phyloP scores from a whole-genome alignment of 1,284 basidiomycete species.

The Microbotryum scabiosae region DNA sequence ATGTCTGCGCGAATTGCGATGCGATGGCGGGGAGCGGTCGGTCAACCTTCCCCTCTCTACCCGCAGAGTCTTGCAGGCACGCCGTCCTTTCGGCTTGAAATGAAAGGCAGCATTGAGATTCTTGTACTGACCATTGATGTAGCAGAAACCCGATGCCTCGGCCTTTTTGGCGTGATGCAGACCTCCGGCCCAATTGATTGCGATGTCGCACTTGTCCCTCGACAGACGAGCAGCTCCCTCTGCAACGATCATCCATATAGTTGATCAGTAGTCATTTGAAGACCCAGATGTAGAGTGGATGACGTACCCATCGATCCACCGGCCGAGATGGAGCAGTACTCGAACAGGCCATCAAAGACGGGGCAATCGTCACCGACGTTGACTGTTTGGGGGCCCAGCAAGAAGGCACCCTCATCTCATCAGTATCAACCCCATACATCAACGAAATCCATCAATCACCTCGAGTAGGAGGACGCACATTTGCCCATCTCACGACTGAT shows the following conservation, averaged over 20 bases:
- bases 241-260: slow-evolving; percentile 36
- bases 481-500: slow-evolving; percentile 73
- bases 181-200: slow-evolving; percentile 97
- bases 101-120: not conserved
- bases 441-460: no score
- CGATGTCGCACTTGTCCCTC: slow-evolving; percentile 96
- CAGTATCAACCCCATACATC: no score
- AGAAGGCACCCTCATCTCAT: not conserved
- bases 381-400: slow-evolving; percentile 44
- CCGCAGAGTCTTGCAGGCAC: slow-evolving; percentile 7
- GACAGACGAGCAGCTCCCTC: slow-evolving; percentile 95
- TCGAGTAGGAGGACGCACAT: slow-evolving; percentile 50
- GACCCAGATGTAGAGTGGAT: not conserved
- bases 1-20: slow-evolving; percentile 55
- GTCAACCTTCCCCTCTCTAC: slow-evolving; percentile 2
- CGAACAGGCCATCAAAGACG: slow-evolving; percentile 94
- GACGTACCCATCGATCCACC: slow-evolving; percentile 91
- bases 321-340: slow-evolving; percentile 97
- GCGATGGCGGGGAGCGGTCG: not conserved
- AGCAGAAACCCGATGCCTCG: slow-evolving; percentile 97
- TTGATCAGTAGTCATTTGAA: not conserved
- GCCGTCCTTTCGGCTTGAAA: slow-evolving; percentile 14
- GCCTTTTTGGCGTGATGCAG: slow-evolving; percentile 98
- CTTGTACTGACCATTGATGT: slow-evolving; percentile 72
- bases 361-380: slow-evolving; percentile 94